Evolutionary conservation across 441 rosid genomes (phyloP).

Genomic region (Adansonia rubrostipa): DNA sequence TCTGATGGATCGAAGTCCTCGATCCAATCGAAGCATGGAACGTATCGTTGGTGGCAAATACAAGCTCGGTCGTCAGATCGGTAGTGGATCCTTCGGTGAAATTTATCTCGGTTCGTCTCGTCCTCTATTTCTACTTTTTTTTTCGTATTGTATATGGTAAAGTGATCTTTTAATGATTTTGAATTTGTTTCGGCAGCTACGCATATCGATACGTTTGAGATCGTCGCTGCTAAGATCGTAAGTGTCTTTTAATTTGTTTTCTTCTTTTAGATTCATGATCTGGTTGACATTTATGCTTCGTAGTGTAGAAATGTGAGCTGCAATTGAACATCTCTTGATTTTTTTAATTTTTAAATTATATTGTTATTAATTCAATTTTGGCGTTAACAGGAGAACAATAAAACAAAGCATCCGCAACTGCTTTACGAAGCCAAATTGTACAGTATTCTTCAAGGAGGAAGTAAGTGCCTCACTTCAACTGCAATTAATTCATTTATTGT

Average conservation of each 20-base stretch:
- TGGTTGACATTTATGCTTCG: conserved; percentile 18
- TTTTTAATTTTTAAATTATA: background rate
- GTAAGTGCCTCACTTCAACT: conserved; percentile 36
- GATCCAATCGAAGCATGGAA: conserved; percentile 54
- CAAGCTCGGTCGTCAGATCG: conserved; percentile 95
- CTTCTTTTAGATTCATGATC: conserved; percentile 1
- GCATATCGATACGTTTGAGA: conserved; percentile 88
- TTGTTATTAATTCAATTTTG: conserved; percentile 17
- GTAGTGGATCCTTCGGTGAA: conserved; percentile 95
- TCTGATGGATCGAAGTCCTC: conserved; percentile 31
- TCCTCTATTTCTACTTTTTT: conserved; percentile 14
- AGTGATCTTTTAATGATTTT: conserved; percentile 17
- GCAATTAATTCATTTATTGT: background rate
- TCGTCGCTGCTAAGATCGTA: conserved; percentile 95
- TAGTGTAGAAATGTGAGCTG: background rate
- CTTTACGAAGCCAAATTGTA: conserved; percentile 70
- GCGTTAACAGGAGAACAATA: conserved; percentile 57
- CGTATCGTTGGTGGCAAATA: conserved; percentile 86
- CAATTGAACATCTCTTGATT: background rate
- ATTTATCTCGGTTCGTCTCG: conserved; percentile 69
- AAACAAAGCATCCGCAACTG: conserved; percentile 71
- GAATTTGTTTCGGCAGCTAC: conserved; percentile 62
- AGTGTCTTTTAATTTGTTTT: conserved; percentile 36
- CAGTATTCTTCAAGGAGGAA: conserved; percentile 68
- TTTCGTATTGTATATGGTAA: background rate